Evolutionary conservation across 306 rosid genomes (phyloP).

Genomic region (Sesbania bispinosa): DNA sequence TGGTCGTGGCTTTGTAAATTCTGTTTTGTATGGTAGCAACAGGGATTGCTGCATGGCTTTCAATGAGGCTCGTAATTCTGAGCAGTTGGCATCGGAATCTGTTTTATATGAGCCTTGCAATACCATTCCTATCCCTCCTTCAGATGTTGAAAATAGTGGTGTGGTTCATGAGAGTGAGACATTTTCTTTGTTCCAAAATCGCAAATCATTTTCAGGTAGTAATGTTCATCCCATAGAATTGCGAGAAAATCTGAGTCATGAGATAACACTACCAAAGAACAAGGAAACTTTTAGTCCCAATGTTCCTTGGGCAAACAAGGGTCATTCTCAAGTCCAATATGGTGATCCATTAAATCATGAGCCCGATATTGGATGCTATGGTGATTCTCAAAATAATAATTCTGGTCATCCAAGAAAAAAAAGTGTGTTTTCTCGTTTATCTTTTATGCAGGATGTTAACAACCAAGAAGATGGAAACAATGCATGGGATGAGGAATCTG

Average conservation of each 20-base stretch:
- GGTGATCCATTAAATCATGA: constrained; percentile 16
- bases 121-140: constrained; percentile 14
- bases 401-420: constrained; percentile 26
- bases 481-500: constrained; percentile 4
- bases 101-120: constrained; percentile 4
- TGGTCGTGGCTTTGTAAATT: constrained; percentile 21
- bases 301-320: constrained; percentile 19
- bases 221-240: constrained; percentile 16
- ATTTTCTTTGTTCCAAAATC: constrained; percentile 14
- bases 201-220: constrained; percentile 26
- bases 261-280: constrained; percentile 26
- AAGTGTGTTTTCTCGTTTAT: constrained; percentile 51
- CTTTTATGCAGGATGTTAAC: constrained; percentile 25
- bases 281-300: constrained; percentile 2
- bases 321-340: constrained; percentile 7
- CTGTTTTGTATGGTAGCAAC: constrained; percentile 1
- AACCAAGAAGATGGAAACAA: constrained; percentile 4
- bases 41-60: constrained; percentile 23
- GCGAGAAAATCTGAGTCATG: constrained; percentile 29
- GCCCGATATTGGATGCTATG: constrained; percentile 31
- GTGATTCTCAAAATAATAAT: constrained; percentile 14
- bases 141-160: constrained; percentile 27
- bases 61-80: constrained; percentile 20
- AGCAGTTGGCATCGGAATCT: constrained; percentile 22
- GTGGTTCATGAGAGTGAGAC: constrained; percentile 25